Evolutionary conservation across 257 asterid species (phyloP).

Genomic region (Nicotiana tabacum): DNA sequence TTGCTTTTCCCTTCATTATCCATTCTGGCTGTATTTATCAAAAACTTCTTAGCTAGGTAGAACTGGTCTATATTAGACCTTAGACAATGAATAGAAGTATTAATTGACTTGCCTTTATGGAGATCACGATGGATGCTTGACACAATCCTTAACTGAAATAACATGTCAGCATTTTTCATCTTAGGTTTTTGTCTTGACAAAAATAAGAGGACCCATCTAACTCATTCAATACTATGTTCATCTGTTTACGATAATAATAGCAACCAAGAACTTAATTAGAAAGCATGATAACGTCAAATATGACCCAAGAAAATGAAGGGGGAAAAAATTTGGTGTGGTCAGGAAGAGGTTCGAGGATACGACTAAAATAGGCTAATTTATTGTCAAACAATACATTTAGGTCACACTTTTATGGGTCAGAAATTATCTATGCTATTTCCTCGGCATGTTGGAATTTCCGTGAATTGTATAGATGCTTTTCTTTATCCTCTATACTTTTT

Average conservation of each 20-base stretch:
- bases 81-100: background rate
- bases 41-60: background rate
- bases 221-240: background rate
- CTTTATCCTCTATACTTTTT: background rate
- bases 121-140: background rate
- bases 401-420: no score
- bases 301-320: background rate
- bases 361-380: no score
- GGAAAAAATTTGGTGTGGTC: background rate
- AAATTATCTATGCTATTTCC: no score
- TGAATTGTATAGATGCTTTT: no score
- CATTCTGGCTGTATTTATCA: background rate
- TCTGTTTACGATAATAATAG: background rate
- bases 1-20: background rate
- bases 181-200: background rate
- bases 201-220: background rate
- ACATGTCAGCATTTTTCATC: background rate
- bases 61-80: background rate
- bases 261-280: background rate
- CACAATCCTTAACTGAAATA: background rate
- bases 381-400: background rate
- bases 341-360: background rate
- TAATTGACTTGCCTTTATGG: background rate
- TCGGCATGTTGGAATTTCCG: no score
- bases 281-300: background rate